phyloP scores from a whole-genome alignment of 2,329 filamentous ascomycete species.

The Sporothrix dimorphospora region DNA sequence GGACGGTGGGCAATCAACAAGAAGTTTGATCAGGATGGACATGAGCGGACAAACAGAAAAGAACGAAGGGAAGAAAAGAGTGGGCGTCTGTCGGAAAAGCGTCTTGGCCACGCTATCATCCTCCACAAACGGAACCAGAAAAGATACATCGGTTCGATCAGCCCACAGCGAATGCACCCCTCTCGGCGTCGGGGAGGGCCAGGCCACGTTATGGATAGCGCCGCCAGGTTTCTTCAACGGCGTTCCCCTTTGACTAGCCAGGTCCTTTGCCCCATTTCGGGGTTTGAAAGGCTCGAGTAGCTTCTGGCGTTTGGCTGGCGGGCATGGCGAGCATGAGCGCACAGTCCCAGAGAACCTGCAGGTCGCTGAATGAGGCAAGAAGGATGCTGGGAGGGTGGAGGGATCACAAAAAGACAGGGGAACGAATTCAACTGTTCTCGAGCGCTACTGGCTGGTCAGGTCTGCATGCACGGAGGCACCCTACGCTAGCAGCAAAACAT shows the following conservation, averaged over 20 bases:
- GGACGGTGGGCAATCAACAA: background rate
- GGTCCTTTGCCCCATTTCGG: background rate
- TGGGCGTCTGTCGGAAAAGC: background rate
- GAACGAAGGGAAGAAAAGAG: background rate
- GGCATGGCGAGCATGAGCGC: background rate
- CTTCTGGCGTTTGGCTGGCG: background rate
- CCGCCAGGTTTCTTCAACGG: background rate
- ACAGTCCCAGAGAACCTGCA: background rate
- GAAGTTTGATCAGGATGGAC: background rate
- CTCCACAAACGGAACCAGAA: background rate
- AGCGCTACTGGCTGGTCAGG: slow-evolving; percentile 1
- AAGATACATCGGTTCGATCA: background rate
- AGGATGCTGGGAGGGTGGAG: background rate
- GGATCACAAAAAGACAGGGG: background rate
- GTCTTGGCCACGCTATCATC: background rate
- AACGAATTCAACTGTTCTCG: background rate
- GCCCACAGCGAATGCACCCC: no score
- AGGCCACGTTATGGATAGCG: background rate
- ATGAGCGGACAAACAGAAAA: no score
- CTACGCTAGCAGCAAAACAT: background rate
- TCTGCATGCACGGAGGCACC: background rate
- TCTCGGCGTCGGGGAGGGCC: background rate
- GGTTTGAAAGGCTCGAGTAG: background rate
- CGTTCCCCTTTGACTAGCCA: background rate
- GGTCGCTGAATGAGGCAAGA: background rate